phyloP scores from a whole-genome alignment of 2,329 filamentous ascomycete genomes.

The Beauveria australis region DNA sequence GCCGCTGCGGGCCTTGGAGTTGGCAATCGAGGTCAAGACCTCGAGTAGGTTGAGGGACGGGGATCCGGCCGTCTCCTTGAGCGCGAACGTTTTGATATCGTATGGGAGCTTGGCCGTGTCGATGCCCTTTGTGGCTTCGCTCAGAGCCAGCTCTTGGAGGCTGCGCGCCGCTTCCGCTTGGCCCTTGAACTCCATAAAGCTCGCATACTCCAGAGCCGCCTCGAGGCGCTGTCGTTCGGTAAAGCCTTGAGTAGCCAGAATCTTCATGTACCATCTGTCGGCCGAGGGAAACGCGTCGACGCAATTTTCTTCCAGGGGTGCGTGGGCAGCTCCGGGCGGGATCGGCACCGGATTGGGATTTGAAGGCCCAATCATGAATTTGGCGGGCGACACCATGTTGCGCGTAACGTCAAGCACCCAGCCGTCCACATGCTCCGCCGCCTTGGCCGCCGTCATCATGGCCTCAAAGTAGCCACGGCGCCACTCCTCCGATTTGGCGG shows the following conservation, averaged over 20 bases:
- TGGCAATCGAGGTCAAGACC: slow-evolving; percentile 68
- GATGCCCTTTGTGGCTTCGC: slow-evolving; percentile 57
- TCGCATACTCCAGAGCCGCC: slow-evolving; percentile 73
- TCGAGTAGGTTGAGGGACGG: slow-evolving; percentile 68
- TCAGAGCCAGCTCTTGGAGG: slow-evolving; percentile 68
- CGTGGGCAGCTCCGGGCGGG: slow-evolving; percentile 51
- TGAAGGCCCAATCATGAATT: slow-evolving; percentile 70
- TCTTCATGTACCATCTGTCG: slow-evolving; percentile 71
- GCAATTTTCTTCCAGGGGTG: slow-evolving; percentile 70
- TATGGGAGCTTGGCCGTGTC: slow-evolving; percentile 35
- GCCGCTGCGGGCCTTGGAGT: slow-evolving; percentile 64
- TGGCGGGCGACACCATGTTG: slow-evolving; percentile 59
- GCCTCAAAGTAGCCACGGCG: slow-evolving; percentile 76
- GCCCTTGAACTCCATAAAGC: slow-evolving; percentile 75
- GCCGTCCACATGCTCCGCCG: slow-evolving; percentile 74
- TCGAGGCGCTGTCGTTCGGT: slow-evolving; percentile 70
- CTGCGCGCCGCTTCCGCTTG: slow-evolving; percentile 56
- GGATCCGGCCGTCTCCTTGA: slow-evolving; percentile 48
- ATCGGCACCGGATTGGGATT: slow-evolving; percentile 74
- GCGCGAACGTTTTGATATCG: slow-evolving; percentile 53
- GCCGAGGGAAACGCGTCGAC: slow-evolving; percentile 60
- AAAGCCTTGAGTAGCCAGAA: slow-evolving; percentile 75
- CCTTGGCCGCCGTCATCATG: slow-evolving; percentile 67
- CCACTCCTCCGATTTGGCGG: slow-evolving; percentile 74
- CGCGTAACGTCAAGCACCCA: slow-evolving; percentile 64